Base-by-base conservation (phyloP, 2,329 filamentous ascomycete species). In the Myotisia sp. region DNA sequence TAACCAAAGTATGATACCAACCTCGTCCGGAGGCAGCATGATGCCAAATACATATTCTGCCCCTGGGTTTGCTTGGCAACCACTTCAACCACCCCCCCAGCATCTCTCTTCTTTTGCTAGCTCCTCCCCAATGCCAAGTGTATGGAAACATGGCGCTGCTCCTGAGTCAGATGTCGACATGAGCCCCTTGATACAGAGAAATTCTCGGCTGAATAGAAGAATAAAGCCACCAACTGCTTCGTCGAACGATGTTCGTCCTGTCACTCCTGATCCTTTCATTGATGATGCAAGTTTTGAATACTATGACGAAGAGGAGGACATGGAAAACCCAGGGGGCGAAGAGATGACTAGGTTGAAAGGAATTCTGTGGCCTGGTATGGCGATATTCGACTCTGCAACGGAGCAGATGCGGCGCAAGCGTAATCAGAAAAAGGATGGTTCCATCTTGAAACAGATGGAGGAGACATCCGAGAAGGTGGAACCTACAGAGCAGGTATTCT, bases 351-450 rank as follows among this genome's bases (percentile, higher is more conserved):
- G 57, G 41, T 46, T 67, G 22, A 67, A 67, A 42, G 64, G 64
- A 2, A 50, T 64, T 12, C 44, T 59, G 22, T 67, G 61, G 60
- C 64, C 64, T 17, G 64, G 64, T 13, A 68, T 68, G 64, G 59
- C 62, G 40, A 51, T 67, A 19, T 68, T 67, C 42, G 64, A 68
- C 45, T 63, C 64, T 19, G 64, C 64, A 9, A 64, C 63, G 0
- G 51, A 58, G 36, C 56, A 63, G 34, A 65, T 64, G 58, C 60
- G 56, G 41, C 56, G 59, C 27, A 63, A 58, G 39, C 59, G 64
- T 26, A 68, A 68, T 37, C 64, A 68, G 45, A 67, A 64, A 44
- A 68, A 68, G 41, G 62, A 67, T 29, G 53, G 52, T 8, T 58
- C 52, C 20, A 53, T 61, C 16, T 34, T 67, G 29, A 62, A 52